phyloP scores from a whole-genome alignment of 140 eudicot genomes.

The Senecio squalidus region DNA sequence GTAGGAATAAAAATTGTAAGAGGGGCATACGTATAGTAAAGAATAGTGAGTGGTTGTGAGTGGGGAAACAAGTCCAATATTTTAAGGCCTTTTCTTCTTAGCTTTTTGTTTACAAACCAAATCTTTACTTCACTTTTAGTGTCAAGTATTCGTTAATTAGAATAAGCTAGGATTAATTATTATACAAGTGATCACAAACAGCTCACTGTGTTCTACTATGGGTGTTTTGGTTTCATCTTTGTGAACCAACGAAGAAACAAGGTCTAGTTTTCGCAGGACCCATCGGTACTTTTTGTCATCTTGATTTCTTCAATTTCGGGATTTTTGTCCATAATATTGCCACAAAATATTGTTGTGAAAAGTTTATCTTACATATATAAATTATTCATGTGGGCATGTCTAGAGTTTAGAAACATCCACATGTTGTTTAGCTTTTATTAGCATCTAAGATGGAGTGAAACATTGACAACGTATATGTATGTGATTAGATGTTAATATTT shows the following conservation, averaged over 20 bases:
- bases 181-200: constrained; percentile 27
- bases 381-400: background rate
- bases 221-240: constrained; percentile 15
- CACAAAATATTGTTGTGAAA: background rate
- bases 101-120: constrained; percentile 34
- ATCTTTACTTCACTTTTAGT: constrained; percentile 27
- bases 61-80: constrained; percentile 38
- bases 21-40: background rate
- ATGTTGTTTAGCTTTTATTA: background rate
- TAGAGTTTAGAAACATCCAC: background rate
- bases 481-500: too few species aligned
- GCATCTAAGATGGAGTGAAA: background rate
- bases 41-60: constrained; percentile 10
- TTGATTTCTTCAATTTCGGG: background rate
- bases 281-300: background rate
- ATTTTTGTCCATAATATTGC: background rate
- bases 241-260: constrained; percentile 27
- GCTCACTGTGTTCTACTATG: constrained; percentile 21
- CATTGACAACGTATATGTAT: too few species aligned
- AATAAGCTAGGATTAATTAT: background rate
- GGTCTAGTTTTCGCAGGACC: background rate
- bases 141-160: background rate
- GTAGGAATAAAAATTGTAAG: background rate
- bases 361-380: background rate
- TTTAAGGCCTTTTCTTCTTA: constrained; percentile 26